phyloP scores from a whole-genome alignment of 495 filamentous ascomycete genomes.

The Cladorrhinum samala region DNA sequence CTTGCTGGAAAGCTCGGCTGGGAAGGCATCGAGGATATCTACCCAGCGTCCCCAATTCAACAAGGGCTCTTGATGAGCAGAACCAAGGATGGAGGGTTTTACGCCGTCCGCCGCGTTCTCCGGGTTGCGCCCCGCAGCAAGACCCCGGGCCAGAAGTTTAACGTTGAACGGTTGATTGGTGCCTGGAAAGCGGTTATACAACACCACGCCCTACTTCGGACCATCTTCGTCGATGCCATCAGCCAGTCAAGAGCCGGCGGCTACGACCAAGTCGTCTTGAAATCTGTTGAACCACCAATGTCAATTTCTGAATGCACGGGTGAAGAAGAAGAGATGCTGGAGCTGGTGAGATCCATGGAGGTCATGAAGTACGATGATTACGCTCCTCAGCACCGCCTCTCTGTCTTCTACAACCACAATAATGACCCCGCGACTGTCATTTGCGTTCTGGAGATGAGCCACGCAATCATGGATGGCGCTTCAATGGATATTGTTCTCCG shows the following conservation, averaged over 20 bases:
- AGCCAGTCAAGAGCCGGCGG: constrained; percentile 3
- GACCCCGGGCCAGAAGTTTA: background rate
- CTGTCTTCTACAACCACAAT: constrained; percentile 33
- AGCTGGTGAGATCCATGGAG: constrained; percentile 32
- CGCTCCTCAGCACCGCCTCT: constrained; percentile 43
- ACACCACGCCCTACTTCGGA: constrained; percentile 42
- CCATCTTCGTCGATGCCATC: constrained; percentile 30
- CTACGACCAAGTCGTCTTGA: constrained; percentile 22
- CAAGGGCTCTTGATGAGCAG: constrained; percentile 40
- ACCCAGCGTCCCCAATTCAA: constrained; percentile 41
- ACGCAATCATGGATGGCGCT: constrained; percentile 61
- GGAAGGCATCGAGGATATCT: constrained; percentile 35
- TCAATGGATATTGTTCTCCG: constrained; percentile 37
- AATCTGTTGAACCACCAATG: constrained; percentile 28
- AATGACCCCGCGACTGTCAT: constrained; percentile 28
- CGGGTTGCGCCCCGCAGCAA: background rate
- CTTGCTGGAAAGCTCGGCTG: constrained; percentile 10
- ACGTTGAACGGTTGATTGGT: constrained; percentile 1
- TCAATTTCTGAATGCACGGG: constrained; percentile 38
- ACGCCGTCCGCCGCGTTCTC: constrained; percentile 19
- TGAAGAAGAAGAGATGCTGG: constrained; percentile 28
- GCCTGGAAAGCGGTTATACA: constrained; percentile 52
- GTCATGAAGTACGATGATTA: constrained; percentile 32
- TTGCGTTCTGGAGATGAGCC: constrained; percentile 52
- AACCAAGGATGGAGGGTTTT: constrained; percentile 34